phyloP scores from a whole-genome alignment of 2,329 filamentous ascomycete genomes.

The Elsinoe batatas region DNA sequence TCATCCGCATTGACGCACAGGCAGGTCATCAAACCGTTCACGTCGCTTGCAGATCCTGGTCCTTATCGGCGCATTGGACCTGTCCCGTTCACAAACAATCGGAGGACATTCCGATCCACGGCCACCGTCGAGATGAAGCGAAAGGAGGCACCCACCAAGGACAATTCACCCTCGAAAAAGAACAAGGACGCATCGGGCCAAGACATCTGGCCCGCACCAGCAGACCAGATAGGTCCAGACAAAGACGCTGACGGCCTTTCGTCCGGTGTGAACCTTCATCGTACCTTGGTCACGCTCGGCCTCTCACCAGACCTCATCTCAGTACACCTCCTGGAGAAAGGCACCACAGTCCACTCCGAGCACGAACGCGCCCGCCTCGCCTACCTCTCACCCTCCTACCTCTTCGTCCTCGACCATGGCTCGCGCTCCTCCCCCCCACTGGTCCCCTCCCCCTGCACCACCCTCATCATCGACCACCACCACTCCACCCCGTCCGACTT shows the following conservation, averaged over 20 bases:
- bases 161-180: slow-evolving; percentile 15
- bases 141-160: slow-evolving; percentile 22
- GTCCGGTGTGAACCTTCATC: slow-evolving; percentile 53
- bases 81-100: neutral
- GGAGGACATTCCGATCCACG: neutral
- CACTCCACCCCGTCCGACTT: slow-evolving; percentile 47
- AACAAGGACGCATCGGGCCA: slow-evolving; percentile 36
- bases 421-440: slow-evolving; percentile 47
- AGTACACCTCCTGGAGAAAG: slow-evolving; percentile 51
- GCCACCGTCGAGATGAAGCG: slow-evolving; percentile 20
- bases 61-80: neutral
- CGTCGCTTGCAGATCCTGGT: neutral
- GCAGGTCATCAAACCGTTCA: neutral
- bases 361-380: slow-evolving; percentile 44
- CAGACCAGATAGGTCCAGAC: slow-evolving; percentile 51
- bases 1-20: neutral
- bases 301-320: slow-evolving; percentile 44
- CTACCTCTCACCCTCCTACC: slow-evolving; percentile 41
- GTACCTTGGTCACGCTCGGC: slow-evolving; percentile 50
- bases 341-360: slow-evolving; percentile 48
- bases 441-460: slow-evolving; percentile 36
- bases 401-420: slow-evolving; percentile 59
- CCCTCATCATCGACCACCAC: slow-evolving; percentile 58
- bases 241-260: slow-evolving; percentile 60
- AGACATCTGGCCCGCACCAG: slow-evolving; percentile 53